A percentile compares a stretch with the other conserved stretches of the same genome.
These are phyloP conservation scores for Plantago ovata DNA, from an alignment of 257 asterid genomes.

Conservation along the genomic window DNA sequence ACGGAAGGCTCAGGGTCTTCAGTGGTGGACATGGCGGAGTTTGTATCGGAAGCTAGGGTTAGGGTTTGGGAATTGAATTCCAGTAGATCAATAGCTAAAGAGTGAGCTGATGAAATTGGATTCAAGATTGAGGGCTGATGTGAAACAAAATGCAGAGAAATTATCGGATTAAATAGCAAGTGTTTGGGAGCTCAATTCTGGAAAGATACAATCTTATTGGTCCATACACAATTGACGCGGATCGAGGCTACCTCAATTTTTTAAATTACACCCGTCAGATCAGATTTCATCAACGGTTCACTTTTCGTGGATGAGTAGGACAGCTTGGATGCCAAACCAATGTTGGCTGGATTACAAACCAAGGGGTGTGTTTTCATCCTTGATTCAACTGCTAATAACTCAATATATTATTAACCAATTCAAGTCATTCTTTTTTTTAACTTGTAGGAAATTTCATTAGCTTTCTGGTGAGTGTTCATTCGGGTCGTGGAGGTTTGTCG, in stretches of 20 bases:
- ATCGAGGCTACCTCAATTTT: slow-evolving; percentile 16
- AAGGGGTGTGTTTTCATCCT: slow-evolving; percentile 61
- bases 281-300: slow-evolving; percentile 28
- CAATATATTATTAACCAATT: slow-evolving; percentile 23
- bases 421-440: slow-evolving; percentile 15
- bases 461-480: slow-evolving; percentile 25
- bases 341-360: slow-evolving; percentile 5
- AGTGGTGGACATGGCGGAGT: slow-evolving; percentile 19
- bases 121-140: slow-evolving; percentile 7
- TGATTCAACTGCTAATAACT: slow-evolving; percentile 37
- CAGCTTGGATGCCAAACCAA: slow-evolving; percentile 31
- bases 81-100: background rate
- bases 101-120: background rate
- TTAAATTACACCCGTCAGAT: slow-evolving; percentile 37
- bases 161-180: slow-evolving; percentile 27
- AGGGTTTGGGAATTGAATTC: slow-evolving; percentile 7
- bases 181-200: slow-evolving; percentile 5
- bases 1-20: slow-evolving; percentile 32
- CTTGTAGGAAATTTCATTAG: slow-evolving; percentile 49
- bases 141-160: slow-evolving; percentile 3
- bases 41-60: background rate
- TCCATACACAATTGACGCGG: slow-evolving; percentile 27
- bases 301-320: slow-evolving; percentile 1
- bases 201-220: slow-evolving; percentile 33
- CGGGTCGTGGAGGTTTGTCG: background rate